Evolutionary conservation across 352 stramenopile species (phyloP).

Genomic region (Phytophthora pini): DNA sequence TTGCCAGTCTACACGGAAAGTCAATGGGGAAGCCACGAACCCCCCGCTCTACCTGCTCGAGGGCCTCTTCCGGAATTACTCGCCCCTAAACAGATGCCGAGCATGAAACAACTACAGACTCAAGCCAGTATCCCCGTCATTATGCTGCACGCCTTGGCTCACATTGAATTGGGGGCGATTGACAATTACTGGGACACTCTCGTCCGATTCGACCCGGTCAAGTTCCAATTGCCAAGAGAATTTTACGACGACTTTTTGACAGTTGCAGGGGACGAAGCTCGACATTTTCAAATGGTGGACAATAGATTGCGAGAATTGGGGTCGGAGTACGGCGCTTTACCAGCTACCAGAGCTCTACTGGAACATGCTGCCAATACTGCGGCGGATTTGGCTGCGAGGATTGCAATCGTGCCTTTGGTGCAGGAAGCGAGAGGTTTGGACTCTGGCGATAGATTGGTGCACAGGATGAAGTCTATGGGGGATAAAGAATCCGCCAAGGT

Average conservation of each 20-base stretch:
- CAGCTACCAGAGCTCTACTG: slow-evolving; percentile 70
- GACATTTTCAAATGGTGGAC: slow-evolving; percentile 85
- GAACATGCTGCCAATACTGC: slow-evolving; percentile 80
- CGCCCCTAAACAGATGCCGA: slow-evolving; percentile 76
- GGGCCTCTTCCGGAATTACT: slow-evolving; percentile 54
- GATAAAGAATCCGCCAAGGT: slow-evolving; percentile 70
- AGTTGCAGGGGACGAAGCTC: slow-evolving; percentile 75
- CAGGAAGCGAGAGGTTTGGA: slow-evolving; percentile 83
- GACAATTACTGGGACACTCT: slow-evolving; percentile 92
- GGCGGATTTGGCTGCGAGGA: slow-evolving; percentile 64
- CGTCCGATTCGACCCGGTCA: slow-evolving; percentile 73
- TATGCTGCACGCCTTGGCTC: slow-evolving; percentile 85
- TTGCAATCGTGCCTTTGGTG: slow-evolving; percentile 83
- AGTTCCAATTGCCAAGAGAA: slow-evolving; percentile 49
- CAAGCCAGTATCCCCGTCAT: slow-evolving; percentile 59
- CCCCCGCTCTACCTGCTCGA: slow-evolving; percentile 59
- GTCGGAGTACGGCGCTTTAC: slow-evolving; percentile 72
- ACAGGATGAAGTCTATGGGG: slow-evolving; percentile 74
- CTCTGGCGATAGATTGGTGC: slow-evolving; percentile 75
- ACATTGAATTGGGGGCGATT: slow-evolving; percentile 88
- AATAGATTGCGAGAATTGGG: slow-evolving; percentile 58
- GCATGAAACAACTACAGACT: slow-evolving; percentile 68
- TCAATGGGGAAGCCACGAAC: slow-evolving; percentile 40
- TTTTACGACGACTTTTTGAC: slow-evolving; percentile 84
- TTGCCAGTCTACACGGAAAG: slow-evolving; percentile 46